Percentiles rank a stretch among this genome's conserved stretches.
Evolutionary conservation across 2,329 filamentous ascomycete genomes (phyloP).

Genomic region (Fusarium pseudoanthophilum): DNA sequence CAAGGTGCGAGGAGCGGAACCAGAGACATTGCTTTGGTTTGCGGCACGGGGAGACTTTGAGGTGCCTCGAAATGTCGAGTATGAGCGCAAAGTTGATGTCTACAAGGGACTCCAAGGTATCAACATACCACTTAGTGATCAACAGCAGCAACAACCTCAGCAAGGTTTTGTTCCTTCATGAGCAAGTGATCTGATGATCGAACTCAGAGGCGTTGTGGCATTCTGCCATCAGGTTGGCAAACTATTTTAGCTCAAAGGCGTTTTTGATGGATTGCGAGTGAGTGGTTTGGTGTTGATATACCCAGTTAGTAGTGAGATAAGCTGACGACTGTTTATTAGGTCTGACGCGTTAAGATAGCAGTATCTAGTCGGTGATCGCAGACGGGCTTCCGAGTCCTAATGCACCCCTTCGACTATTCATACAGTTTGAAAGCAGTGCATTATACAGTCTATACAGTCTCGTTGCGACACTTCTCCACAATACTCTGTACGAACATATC

Average conservation of each 20-base stretch:
- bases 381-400: neutral
- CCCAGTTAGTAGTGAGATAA: slow-evolving; percentile 12
- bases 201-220: neutral
- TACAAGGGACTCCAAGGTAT: slow-evolving; percentile 51
- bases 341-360: neutral
- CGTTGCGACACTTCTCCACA: neutral
- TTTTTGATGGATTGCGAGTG: neutral
- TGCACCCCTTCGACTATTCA: too few relatives aligned
- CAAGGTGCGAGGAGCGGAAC: slow-evolving; percentile 55
- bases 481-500: neutral
- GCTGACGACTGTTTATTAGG: slow-evolving; percentile 28
- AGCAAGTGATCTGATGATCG: neutral
- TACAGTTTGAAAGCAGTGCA: neutral
- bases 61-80: slow-evolving; percentile 58
- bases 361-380: neutral
- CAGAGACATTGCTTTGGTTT: slow-evolving; percentile 61
- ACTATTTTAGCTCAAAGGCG: neutral
- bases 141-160: slow-evolving; percentile 13
- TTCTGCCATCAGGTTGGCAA: neutral
- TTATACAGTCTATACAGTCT: neutral
- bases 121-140: slow-evolving; percentile 45
- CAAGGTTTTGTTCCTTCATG: slow-evolving; percentile 29
- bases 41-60: slow-evolving; percentile 57
- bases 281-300: slow-evolving; percentile 20
- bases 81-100: slow-evolving; percentile 49